phyloP scores from a whole-genome alignment of 176 grass and related monocot species.

The Eragrostis curvula region DNA sequence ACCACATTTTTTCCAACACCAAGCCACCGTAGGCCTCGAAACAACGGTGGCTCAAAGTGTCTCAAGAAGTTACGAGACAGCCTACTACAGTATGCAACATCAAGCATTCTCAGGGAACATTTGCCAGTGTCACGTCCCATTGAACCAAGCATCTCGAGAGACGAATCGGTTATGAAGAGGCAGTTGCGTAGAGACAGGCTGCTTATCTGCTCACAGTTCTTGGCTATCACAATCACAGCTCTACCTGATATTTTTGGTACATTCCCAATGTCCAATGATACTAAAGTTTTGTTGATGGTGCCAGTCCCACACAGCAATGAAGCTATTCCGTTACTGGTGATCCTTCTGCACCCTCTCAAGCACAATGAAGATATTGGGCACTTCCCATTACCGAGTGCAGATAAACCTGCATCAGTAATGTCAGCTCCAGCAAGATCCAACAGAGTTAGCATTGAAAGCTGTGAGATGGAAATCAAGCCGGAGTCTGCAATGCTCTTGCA shows the following conservation, averaged over 20 bases:
- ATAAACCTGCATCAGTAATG: constrained; percentile 79
- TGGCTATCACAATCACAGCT: constrained; percentile 56
- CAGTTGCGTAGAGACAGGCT: constrained; percentile 74
- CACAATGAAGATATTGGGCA: constrained; percentile 76
- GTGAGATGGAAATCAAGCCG: constrained; percentile 76
- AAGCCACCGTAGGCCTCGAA: constrained; percentile 84
- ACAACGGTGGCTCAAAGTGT: constrained; percentile 61
- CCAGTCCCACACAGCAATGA: constrained; percentile 61
- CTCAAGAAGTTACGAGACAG: constrained; percentile 66
- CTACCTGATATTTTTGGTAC: constrained; percentile 73
- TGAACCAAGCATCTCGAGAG: constrained; percentile 66
- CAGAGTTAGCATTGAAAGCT: constrained; percentile 67
- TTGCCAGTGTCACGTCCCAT: constrained; percentile 39
- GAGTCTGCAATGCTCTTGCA: constrained; percentile 83
- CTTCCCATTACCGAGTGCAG: constrained; percentile 64
- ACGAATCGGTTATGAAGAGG: constrained; percentile 62
- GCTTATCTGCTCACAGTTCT: constrained; percentile 65
- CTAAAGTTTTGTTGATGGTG: constrained; percentile 66
- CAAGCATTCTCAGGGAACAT: constrained; percentile 78
- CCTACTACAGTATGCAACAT: constrained; percentile 71
- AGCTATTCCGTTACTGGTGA: constrained; percentile 77
- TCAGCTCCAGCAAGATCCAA: constrained; percentile 86
- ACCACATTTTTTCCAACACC: constrained; percentile 79
- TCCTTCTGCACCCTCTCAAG: constrained; percentile 83
- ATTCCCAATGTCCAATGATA: constrained; percentile 69